Evolutionary conservation across 768 basidiomycete species (phyloP).

Genomic region (Boletus barrowsii): DNA sequence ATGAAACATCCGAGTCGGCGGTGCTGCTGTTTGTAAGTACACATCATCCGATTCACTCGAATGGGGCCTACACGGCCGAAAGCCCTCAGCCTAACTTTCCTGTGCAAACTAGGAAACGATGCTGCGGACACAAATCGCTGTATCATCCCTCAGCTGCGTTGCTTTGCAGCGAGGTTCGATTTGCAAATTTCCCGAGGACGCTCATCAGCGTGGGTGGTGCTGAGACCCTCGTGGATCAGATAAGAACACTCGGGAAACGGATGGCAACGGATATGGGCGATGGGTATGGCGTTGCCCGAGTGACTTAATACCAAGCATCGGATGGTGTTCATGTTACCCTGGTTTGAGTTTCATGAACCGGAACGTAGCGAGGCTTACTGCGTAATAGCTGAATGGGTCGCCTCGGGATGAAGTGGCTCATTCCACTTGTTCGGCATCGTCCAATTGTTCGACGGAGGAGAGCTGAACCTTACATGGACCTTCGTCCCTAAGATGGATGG

Average conservation of each 20-base stretch:
- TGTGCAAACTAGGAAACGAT: conserved; percentile 37
- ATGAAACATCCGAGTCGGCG: conserved; percentile 13
- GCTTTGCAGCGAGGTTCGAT: conserved; percentile 32
- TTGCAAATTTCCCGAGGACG: conserved; percentile 34
- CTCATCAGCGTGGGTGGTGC: conserved; percentile 30
- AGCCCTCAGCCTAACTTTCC: conserved; percentile 37
- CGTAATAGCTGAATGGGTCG: conserved; percentile 44
- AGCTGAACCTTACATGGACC: conserved; percentile 7
- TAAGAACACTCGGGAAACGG: conserved; percentile 21
- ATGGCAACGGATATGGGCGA: conserved; percentile 34
- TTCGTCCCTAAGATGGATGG: conserved; percentile 2
- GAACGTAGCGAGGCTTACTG: conserved; percentile 46
- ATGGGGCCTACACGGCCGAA: conserved; percentile 20
- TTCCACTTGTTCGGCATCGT: conserved; percentile 18
- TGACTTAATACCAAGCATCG: conserved; percentile 27
- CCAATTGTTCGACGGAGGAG: conserved; percentile 5
- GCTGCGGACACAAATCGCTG: conserved; percentile 47
- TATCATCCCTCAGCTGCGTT: conserved; percentile 44
- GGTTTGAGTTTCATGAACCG: conserved; percentile 49
- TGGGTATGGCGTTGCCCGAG: conserved; percentile 18
- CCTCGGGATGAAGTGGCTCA: conserved; percentile 27
- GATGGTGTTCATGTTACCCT: conserved; percentile 42
- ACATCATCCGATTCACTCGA: conserved; percentile 25
- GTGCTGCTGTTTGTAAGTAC: not conserved
- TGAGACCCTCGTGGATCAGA: conserved; percentile 37